These are phyloP conservation scores for Astragalus membranaceus DNA, from an alignment of 306 rosid genomes.

Conservation along the genomic window DNA sequence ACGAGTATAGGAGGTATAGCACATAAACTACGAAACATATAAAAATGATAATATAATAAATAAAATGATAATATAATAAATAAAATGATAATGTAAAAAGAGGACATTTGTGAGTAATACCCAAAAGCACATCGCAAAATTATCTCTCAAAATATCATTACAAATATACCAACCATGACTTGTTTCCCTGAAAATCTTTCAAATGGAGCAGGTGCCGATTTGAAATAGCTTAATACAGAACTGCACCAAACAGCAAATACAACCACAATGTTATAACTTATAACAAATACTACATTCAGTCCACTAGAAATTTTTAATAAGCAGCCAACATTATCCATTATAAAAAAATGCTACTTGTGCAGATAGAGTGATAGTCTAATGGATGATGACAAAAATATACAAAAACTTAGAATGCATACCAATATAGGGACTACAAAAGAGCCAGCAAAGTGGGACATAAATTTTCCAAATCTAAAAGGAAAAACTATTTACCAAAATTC, in stretches of 20 bases:
- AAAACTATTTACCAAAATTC: neutral
- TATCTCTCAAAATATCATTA: neutral
- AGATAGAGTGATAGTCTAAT: too few species aligned
- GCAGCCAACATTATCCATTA: too few species aligned
- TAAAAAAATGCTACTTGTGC: too few species aligned
- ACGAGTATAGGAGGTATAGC: neutral
- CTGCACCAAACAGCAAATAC: conserved; percentile 37
- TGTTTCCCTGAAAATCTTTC: conserved; percentile 42
- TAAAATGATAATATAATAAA: too few species aligned
- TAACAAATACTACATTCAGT: neutral
- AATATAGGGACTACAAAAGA: neutral
- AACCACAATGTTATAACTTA: conserved; percentile 8
- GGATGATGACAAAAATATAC: neutral
- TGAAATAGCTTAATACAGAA: conserved; percentile 58
- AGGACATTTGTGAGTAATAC: neutral
- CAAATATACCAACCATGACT: conserved; percentile 37
- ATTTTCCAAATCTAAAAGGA: neutral
- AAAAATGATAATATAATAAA: neutral
- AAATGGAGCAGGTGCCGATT: conserved; percentile 81
- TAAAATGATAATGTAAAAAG: too few species aligned
- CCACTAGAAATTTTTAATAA: neutral
- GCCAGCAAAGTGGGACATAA: neutral
- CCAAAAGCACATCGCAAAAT: neutral
- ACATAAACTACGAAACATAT: neutral
- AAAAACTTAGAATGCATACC: neutral